These are phyloP conservation scores for Inonotus obliquus DNA, from an alignment of 1,284 basidiomycete genomes.

Conservation along the genomic window DNA sequence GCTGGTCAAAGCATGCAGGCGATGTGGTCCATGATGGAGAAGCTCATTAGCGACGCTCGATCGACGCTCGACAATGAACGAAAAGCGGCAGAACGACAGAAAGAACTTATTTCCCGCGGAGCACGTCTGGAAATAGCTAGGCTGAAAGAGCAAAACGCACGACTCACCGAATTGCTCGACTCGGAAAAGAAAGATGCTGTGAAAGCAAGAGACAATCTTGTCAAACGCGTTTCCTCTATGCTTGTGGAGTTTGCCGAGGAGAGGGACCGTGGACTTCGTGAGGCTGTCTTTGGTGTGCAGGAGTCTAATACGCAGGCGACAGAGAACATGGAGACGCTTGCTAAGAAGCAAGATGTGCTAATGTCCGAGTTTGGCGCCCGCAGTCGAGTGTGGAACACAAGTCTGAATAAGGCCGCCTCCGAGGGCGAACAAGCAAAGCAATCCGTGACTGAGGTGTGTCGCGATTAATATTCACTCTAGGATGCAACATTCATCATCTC, in stretches of 20 bases:
- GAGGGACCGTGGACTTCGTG: slow-evolving; percentile 64
- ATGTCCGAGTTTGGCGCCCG: slow-evolving; percentile 38
- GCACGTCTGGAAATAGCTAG: slow-evolving; percentile 58
- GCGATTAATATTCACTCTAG: neutral
- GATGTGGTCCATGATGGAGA: slow-evolving; percentile 53
- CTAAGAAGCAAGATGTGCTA: slow-evolving; percentile 43
- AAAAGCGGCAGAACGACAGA: slow-evolving; percentile 46
- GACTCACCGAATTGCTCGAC: slow-evolving; percentile 58
- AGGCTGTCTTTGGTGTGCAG: slow-evolving; percentile 52
- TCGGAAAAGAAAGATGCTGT: slow-evolving; percentile 63
- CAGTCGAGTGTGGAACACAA: slow-evolving; percentile 37
- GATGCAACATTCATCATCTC: neutral
- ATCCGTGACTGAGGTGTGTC: slow-evolving; percentile 53
- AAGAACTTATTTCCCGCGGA: slow-evolving; percentile 45
- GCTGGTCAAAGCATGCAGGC: slow-evolving; percentile 51
- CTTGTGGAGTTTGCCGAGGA: slow-evolving; percentile 66
- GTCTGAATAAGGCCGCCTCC: slow-evolving; percentile 43
- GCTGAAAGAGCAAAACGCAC: slow-evolving; percentile 70
- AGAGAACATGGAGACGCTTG: slow-evolving; percentile 43
- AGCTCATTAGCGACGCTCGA: slow-evolving; percentile 53
- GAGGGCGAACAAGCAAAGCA: slow-evolving; percentile 55
- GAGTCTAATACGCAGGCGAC: slow-evolving; percentile 53
- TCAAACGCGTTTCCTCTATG: slow-evolving; percentile 67
- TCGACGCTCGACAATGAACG: slow-evolving; percentile 54
- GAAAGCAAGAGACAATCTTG: slow-evolving; percentile 64